Evolutionary conservation across 495 filamentous ascomycete genomes (phyloP), one percentile per base, ranked within the genome.

Genomic region (Aspergillus carlsbadensis): DNA sequence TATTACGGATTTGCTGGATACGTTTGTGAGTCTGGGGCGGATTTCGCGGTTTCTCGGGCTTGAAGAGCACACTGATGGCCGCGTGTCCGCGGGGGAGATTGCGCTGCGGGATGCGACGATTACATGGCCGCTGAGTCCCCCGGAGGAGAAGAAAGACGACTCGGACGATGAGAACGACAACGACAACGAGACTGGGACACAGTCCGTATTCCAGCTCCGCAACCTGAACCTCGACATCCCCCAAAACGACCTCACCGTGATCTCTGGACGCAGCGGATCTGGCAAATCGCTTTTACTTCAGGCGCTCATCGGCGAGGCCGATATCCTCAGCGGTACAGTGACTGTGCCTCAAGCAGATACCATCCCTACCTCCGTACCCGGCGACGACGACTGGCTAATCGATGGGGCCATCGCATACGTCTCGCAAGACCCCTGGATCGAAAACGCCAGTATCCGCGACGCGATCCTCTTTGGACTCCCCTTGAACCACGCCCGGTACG

Each of bases 351-450:
- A n/a, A 0, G 18, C 22, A 14, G 61, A 63, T 31, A 51, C 58
- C 5, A 56, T 54, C 15, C 42, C 57, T 4, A 58, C 59, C 6
- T 55, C 58, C 1, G 37, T 60, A n/a, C 37, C 53, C 0, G 45
- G 56, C 0, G 65, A 65, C n/a, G 65, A 62, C 1, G 64, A 67
- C 34, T 73, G 72, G 69, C 60, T 67, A 13, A 77, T 90, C 18
- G 82, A 86, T 14, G 76, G 77, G 1, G 76, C 83, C 1, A 82
- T 91, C 43, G 89, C 89, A 0, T 94, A 86, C 65, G 88, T 94
- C 24, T 84, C 87, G 6, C 90, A 94, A 66, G 89, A 87, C 15
- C 89, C 89, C 0, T 94, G 89, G 89, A 91, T 94, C 54, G 89
- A 92, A 58, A 92, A 92, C 59, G 87, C 87, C 0, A 88, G 80